Evolutionary conservation across 2,329 filamentous ascomycete species (phyloP).

Genomic region (Arthroderma sp.): DNA sequence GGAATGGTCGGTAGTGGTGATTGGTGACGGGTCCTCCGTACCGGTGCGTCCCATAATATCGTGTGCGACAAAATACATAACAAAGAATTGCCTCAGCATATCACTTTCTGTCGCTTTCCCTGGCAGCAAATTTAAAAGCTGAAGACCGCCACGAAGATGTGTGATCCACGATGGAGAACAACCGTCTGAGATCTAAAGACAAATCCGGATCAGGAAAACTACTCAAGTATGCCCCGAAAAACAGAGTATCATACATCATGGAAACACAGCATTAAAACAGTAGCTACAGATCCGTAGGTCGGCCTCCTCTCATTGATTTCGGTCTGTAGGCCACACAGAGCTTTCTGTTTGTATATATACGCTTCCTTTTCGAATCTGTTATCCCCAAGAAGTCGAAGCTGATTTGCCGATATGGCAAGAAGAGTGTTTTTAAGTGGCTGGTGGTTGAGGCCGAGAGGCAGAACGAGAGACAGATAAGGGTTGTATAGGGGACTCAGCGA

Average conservation of each 20-base stretch:
- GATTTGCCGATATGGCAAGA: slow-evolving; percentile 19
- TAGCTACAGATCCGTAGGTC: slow-evolving; percentile 16
- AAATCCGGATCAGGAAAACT: slow-evolving; percentile 1
- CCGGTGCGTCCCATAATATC: slow-evolving; percentile 21
- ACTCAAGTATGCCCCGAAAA: too few relatives aligned
- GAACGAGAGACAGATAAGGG: slow-evolving; percentile 18
- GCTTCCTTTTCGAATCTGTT: slow-evolving; percentile 14
- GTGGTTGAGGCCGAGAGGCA: slow-evolving; percentile 14
- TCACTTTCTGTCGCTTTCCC: slow-evolving; percentile 8
- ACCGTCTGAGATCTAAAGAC: slow-evolving; percentile 19
- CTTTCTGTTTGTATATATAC: slow-evolving; percentile 16
- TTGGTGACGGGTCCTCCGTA: slow-evolving; percentile 3
- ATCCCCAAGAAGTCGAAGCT: slow-evolving; percentile 17
- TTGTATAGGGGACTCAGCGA: slow-evolving; percentile 18
- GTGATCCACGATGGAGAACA: slow-evolving; percentile 21
- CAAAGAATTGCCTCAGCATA: slow-evolving; percentile 15
- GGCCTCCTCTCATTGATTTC: slow-evolving; percentile 11
- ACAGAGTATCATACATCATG: slow-evolving; percentile 14
- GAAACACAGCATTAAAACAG: slow-evolving; percentile 24
- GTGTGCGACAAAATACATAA: slow-evolving; percentile 23
- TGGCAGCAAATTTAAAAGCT: slow-evolving; percentile 13
- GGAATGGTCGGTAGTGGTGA: slow-evolving; percentile 1
- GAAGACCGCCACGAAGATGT: slow-evolving; percentile 19
- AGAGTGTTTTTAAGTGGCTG: slow-evolving; percentile 16
- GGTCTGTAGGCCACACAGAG: slow-evolving; percentile 15